Evolutionary conservation across 257 asterid species (phyloP), one percentile per base, ranked within the genome.

Genomic region (Salvia hispanica): DNA sequence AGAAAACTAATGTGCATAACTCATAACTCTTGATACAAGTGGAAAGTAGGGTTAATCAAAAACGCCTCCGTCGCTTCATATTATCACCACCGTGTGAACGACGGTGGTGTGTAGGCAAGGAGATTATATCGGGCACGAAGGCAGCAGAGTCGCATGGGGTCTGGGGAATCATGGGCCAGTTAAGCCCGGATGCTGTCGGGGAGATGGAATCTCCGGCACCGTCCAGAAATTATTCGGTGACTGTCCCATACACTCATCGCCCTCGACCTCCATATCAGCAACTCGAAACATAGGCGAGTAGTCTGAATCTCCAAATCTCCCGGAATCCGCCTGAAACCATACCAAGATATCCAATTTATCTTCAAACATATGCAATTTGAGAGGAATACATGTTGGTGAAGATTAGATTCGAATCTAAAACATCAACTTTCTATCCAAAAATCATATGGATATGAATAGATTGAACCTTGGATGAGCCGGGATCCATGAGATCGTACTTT

Each of bases 151-250:
- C 83, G 0, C 73, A 53, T 0, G 40, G 68, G 72, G 65, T 61
- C 31, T 58, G 85, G 55, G 71, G 52, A 39, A 52, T 72, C 64
- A 78, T 82, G 11, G 90, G 84, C 90, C 99, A 93, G 69, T 68
- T 45, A 51, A 90, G 82, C 21, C 97, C 97, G 0, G 97, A 90
- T 69, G 96, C 85, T 18, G 97, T 93, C n/a, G 97, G 96, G 97
- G 95, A 52, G 95, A 88, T 9, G 82, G 86, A 46, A 94, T 77
- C 74, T 88, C 83, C 5, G 97, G 98, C 62, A 86, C 97, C 6
- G 97, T 80, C 87, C 95, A 85, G 21, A 74, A 80, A 21, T 90
- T 14, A 6, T 88, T 90, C 0, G 94, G 86, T 14, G 72, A 85
- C 66, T 80, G 88, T 36, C 92, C 95, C 77, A 80, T 74, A 63